Conservation (phyloP, 1,284 basidiomycete genomes). For the Marasmius fiardii region DNA sequence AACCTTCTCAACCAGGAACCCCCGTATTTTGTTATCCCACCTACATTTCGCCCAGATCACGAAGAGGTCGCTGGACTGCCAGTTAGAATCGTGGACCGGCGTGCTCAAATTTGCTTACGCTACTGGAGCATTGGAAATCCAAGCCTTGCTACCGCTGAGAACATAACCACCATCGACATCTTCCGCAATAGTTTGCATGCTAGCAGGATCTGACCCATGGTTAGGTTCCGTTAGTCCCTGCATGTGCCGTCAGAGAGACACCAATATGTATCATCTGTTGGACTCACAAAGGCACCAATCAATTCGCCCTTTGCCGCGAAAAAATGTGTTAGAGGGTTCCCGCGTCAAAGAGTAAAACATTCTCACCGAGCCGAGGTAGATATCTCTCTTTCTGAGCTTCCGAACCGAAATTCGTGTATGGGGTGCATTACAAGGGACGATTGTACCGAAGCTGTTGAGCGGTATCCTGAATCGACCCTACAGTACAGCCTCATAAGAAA, state of each 20-base stretch:
- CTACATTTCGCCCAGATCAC: slow-evolving; percentile 94
- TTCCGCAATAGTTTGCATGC: slow-evolving; percentile 92
- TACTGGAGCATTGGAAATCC: slow-evolving; percentile 91
- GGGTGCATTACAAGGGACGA: slow-evolving; percentile 98
- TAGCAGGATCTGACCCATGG: slow-evolving; percentile 91
- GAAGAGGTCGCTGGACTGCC: slow-evolving; percentile 65
- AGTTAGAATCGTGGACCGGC: neutral
- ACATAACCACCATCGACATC: slow-evolving; percentile 85
- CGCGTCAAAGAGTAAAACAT: neutral
- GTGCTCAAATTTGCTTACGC: slow-evolving; percentile 51
- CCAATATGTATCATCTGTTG: neutral
- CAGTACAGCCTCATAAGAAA: slow-evolving; percentile 5
- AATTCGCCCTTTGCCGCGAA: slow-evolving; percentile 78
- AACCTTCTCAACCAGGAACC: slow-evolving; percentile 91
- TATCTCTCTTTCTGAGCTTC: slow-evolving; percentile 92
- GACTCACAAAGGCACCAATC: slow-evolving; percentile 87
- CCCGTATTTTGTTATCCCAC: slow-evolving; percentile 90
- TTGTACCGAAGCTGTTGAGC: slow-evolving; percentile 95
- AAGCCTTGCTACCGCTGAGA: slow-evolving; percentile 91
- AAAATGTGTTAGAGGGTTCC: neutral
- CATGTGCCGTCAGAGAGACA: neutral
- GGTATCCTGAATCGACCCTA: slow-evolving; percentile 94
- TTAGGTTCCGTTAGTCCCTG: slow-evolving; percentile 95
- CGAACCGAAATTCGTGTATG: slow-evolving; percentile 88
- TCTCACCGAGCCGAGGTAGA: slow-evolving; percentile 75